Conservation (phyloP, 257 asterid species). For the Solanum piurae region DNA sequence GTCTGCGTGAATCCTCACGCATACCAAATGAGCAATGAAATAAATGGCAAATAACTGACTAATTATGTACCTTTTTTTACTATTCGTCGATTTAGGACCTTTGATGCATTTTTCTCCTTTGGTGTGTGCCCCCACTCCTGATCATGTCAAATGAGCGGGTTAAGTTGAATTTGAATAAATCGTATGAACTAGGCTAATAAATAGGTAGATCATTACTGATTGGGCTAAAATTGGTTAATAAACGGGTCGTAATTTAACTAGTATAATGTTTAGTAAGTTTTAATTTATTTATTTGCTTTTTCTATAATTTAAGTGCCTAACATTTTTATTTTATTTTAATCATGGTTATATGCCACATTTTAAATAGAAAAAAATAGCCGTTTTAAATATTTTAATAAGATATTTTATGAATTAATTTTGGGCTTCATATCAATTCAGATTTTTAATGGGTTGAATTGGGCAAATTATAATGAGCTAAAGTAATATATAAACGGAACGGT, state of each 20-base stretch:
- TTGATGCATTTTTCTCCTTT: not conserved
- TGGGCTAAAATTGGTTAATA: not conserved
- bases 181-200: not conserved
- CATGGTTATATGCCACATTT: not conserved
- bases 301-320: not conserved
- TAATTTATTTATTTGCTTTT: not conserved
- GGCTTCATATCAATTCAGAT: fast-evolving
- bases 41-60: not conserved
- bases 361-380: no score
- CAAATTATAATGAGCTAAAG: not conserved
- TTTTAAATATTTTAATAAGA: not conserved
- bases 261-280: not conserved
- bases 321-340: fast-evolving
- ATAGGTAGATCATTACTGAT: not conserved
- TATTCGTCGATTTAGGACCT: not conserved
- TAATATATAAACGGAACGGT: not conserved
- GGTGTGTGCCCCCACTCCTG: not conserved
- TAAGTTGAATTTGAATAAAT: not conserved
- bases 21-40: not conserved
- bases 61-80: not conserved
- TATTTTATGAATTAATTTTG: not conserved
- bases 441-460: not conserved
- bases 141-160: fast-evolving
- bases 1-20: not conserved
- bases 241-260: not conserved